Conservation (phyloP, 1,139 yeast species). For the Kazachstania sp. region DNA sequence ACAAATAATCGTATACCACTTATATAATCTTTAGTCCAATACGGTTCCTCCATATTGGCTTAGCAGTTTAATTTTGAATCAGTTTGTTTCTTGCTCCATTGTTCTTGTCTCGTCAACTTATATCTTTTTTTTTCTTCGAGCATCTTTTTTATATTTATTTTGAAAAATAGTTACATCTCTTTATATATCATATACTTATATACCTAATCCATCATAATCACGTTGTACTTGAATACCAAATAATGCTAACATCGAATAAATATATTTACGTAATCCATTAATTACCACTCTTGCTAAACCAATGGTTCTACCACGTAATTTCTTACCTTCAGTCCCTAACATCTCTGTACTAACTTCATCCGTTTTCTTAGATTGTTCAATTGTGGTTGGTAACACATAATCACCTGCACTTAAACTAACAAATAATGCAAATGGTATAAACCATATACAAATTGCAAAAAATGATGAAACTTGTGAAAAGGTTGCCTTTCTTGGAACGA, state of each 20-base stretch:
- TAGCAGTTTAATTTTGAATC: too few species aligned
- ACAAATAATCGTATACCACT: constrained; percentile 25
- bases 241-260: constrained; percentile 42
- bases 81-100: too few species aligned
- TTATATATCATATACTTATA: too few species aligned
- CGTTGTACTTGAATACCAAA: constrained; percentile 62
- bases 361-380: constrained; percentile 21
- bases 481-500: constrained; percentile 64
- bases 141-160: background rate
- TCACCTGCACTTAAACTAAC: constrained; percentile 91
- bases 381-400: constrained; percentile 60
- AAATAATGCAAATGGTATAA: constrained; percentile 85
- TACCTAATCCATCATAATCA: constrained; percentile 40
- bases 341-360: constrained; percentile 19
- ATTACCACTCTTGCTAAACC: constrained; percentile 62
- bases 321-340: constrained; percentile 23
- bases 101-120: background rate
- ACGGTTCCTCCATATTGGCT: constrained; percentile 20
- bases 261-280: constrained; percentile 42
- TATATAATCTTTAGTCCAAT: constrained; percentile 17
- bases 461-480: constrained; percentile 89
- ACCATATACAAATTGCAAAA: constrained; percentile 90
- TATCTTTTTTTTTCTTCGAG: background rate
- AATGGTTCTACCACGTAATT: constrained; percentile 34
- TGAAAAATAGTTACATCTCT: too few species aligned